Evolutionary conservation across 768 basidiomycete species (phyloP), one percentile per base, ranked within the genome.

Genomic region (Boletus insuetus): DNA sequence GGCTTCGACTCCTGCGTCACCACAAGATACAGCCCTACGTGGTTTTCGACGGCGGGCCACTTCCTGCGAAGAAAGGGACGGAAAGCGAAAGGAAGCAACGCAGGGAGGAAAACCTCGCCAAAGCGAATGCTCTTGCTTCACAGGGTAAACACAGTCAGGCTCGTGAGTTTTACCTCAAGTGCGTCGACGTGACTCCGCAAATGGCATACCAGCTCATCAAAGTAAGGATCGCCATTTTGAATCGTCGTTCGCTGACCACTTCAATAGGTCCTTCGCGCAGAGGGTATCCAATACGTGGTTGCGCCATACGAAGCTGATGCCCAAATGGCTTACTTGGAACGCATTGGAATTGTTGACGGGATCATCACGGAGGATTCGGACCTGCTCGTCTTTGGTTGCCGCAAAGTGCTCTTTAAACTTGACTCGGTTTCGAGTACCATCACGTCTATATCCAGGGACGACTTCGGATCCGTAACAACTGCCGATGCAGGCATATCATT

Each of bases 301-400:
- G 96, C 97, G 5, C 97, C 97, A 0, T 99, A 98, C 70, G 97
- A 99, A 77, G 97, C 97, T 1, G 97, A 99, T 65, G 94, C 97
- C 1, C 97, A 99, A 70, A 82, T 99, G 53, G 89, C 92, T 43
- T 98, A 89, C 72, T 82, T 99, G 42, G 97, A 98, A 67, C 83
- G 82, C 46, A 70, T 77, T 41, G 92, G 92, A 17, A 64, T 90
- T 34, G 91, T 94, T 39, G 88, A 95, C 68, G 97, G 86, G 3
- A 87, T 99, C 69, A 82, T 99, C 61, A 98, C 97, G 2, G 97
- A 99, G 73, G 97, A 98, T 73, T 98, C 95, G 0, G 97, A 99
- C 71, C 79, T 99, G 29, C 86, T 98, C 55, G 95, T 99, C 46
- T 98, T 97, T 66, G 97, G 96, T n/a, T 96, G 94, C 73, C 81